Evolutionary conservation across 345 rosid genomes (phyloP).

Genomic region (Atalantia buxifolia): DNA sequence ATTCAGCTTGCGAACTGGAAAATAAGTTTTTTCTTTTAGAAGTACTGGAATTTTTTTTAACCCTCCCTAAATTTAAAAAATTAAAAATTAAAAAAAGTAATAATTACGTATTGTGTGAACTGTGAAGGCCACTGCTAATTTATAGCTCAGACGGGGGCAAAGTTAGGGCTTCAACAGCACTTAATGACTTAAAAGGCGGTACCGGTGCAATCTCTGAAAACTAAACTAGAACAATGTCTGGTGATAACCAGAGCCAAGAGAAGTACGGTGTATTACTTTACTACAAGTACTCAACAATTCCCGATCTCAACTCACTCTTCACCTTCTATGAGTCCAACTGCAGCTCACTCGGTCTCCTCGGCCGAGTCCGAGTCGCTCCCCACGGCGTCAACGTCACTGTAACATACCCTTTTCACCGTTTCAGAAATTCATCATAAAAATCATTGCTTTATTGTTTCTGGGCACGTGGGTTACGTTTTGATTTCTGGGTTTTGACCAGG

Average conservation of each 20-base stretch:
- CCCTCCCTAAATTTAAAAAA: too few species aligned
- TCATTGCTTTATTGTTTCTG: neutral
- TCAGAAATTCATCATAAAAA: neutral
- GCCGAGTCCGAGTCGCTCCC: conserved; percentile 81
- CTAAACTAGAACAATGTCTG: neutral
- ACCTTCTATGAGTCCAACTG: conserved; percentile 80
- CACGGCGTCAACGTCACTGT: conserved; percentile 93
- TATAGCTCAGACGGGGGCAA: neutral
- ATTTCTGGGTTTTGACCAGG: conserved; percentile 33
- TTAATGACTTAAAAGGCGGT: neutral
- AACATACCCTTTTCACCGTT: conserved; percentile 11
- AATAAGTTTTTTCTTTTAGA: too few species aligned
- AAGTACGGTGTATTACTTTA: conserved; percentile 73
- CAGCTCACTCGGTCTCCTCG: conserved; percentile 65
- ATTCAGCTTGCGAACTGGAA: too few species aligned
- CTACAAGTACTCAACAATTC: conserved; percentile 63
- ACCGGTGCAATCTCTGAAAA: neutral
- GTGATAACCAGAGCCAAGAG: conserved; percentile 25
- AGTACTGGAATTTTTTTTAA: too few species aligned
- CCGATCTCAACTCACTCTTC: conserved; percentile 56
- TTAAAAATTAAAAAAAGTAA: too few species aligned
- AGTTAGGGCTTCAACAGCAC: neutral
- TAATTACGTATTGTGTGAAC: too few species aligned
- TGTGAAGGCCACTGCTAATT: neutral
- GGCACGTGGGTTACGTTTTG: neutral